Percentiles rank a stretch among this genome's conserved stretches.
phyloP scores from a whole-genome alignment of 768 basidiomycete species.

The Leccinum fibrillosum region DNA sequence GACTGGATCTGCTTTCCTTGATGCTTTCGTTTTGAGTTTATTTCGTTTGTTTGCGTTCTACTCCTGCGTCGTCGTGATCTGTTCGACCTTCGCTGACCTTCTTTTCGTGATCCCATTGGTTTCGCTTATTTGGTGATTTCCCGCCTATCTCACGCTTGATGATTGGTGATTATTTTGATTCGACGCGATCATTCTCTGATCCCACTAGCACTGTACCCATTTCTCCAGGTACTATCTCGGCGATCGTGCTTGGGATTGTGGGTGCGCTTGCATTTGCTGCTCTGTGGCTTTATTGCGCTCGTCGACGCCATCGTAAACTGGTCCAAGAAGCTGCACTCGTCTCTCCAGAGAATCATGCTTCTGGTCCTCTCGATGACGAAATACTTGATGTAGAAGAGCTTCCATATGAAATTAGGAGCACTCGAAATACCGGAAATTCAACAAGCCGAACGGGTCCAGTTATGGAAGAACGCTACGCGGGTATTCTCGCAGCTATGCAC shows the following conservation, averaged over 20 bases:
- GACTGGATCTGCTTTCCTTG: conserved; percentile 5
- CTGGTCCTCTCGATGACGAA: conserved; percentile 25
- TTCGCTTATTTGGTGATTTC: conserved; percentile 10
- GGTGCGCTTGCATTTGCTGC: conserved; percentile 25
- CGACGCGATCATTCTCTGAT: conserved; percentile 4
- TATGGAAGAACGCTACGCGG: conserved; percentile 29
- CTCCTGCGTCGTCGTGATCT: conserved; percentile 19
- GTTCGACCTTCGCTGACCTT: conserved; percentile 14
- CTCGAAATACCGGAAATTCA: not conserved
- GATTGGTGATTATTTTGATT: conserved; percentile 3
- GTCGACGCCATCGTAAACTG: conserved; percentile 27
- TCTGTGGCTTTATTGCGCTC: conserved; percentile 33
- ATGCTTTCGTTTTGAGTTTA: not conserved
- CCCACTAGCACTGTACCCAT: conserved; percentile 6
- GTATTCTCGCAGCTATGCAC: conserved; percentile 25
- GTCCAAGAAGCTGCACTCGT: conserved; percentile 16
- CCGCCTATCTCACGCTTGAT: not conserved
- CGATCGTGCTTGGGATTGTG: conserved; percentile 23
- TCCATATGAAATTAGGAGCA: conserved; percentile 1
- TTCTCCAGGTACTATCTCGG: conserved; percentile 26
- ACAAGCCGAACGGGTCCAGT: not conserved
- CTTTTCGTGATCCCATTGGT: conserved; percentile 14
- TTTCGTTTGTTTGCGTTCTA: conserved; percentile 8
- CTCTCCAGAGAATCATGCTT: conserved; percentile 3
- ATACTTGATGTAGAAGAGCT: conserved; percentile 14